Conservation (phyloP, 441 rosid genomes). For the Croton setiger region DNA sequence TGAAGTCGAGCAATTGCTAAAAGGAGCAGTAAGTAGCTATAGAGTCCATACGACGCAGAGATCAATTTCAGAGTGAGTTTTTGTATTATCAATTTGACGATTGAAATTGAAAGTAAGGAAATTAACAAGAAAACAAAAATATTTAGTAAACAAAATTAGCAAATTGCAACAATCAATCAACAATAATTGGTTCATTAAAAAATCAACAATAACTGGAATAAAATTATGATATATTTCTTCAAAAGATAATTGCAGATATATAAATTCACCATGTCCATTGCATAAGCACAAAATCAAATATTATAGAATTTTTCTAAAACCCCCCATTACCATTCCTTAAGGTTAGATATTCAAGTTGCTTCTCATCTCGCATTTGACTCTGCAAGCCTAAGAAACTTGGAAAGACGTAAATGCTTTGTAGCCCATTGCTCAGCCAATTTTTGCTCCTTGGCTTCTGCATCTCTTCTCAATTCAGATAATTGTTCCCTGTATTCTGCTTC, state of each 20-base stretch:
- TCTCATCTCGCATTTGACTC: conserved; percentile 42
- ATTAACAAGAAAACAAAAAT: no score
- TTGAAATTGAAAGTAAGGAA: no score
- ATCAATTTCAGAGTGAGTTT: no score
- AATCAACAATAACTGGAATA: background rate
- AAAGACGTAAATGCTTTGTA: conserved; percentile 59
- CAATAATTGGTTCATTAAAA: no score
- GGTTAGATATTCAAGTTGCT: background rate
- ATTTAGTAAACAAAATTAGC: background rate
- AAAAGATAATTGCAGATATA: conserved; percentile 13
- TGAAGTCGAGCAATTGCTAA: no score
- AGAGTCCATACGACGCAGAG: no score
- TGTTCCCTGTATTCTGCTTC: conserved; percentile 86
- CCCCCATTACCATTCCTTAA: background rate
- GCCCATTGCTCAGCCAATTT: conserved; percentile 90
- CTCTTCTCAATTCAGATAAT: conserved; percentile 62
- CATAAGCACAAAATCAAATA: conserved; percentile 20
- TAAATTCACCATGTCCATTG: conserved; percentile 18
- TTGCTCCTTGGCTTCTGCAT: conserved; percentile 88
- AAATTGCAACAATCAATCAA: background rate
- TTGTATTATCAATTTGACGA: no score
- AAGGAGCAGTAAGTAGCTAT: no score
- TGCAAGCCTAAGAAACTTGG: conserved; percentile 56
- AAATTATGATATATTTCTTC: conserved; percentile 5
- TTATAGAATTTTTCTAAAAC: conserved; percentile 12